phyloP scores from a whole-genome alignment of 2,329 filamentous ascomycete species.

The Venturia aucupariae region DNA sequence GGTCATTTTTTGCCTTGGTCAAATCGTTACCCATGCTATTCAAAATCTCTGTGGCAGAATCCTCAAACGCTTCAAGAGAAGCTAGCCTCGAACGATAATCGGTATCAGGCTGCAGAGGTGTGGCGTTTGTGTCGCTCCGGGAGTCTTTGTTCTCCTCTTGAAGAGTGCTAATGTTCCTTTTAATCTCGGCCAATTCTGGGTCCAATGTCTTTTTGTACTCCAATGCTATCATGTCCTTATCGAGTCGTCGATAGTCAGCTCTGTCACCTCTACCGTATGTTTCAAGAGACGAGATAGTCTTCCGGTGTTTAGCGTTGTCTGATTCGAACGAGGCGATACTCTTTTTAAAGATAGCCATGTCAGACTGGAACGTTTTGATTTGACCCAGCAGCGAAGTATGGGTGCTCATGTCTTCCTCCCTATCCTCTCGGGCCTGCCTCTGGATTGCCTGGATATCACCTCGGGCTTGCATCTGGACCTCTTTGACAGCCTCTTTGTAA shows the following conservation, averaged over 20 bases:
- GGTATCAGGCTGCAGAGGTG: not conserved
- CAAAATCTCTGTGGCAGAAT: not conserved
- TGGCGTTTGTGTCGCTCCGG: not conserved
- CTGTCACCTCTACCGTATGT: not conserved
- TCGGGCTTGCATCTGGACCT: not conserved
- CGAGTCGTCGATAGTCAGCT: not conserved
- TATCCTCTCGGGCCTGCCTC: not conserved
- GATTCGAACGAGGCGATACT: not conserved
- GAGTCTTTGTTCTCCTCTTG: not conserved
- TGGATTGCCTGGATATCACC: not conserved
- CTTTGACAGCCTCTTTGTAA: not conserved
- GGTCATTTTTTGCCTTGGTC: not conserved
- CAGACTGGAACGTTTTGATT: slow-evolving; percentile 1
- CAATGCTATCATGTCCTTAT: not conserved
- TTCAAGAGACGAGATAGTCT: not conserved
- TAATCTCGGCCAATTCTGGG: not conserved
- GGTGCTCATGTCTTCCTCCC: not conserved
- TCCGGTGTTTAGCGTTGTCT: not conserved
- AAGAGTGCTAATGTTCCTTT: not conserved
- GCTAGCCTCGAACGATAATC: not conserved
- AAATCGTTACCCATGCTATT: not conserved
- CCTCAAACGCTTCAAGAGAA: not conserved
- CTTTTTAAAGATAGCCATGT: not conserved
- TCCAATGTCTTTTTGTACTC: not conserved
- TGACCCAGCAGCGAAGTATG: not conserved